These are phyloP conservation scores for Calonectria honghensis DNA, from an alignment of 2,329 filamentous ascomycete genomes.

Conservation along the genomic window DNA sequence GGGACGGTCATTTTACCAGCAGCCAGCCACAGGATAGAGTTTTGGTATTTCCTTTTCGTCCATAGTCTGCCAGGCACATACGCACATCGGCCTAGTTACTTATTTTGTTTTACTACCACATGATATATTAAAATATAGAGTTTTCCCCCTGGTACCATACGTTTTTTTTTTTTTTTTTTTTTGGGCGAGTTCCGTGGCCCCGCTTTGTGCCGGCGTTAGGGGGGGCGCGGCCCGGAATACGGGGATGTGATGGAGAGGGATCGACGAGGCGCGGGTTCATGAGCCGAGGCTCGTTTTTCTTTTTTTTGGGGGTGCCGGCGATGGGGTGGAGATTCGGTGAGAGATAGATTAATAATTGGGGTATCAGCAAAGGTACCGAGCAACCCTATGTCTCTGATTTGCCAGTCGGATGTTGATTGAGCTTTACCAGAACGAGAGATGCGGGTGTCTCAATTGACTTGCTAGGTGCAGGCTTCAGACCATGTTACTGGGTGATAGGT, in stretches of 20 bases:
- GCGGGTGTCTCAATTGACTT: not conserved
- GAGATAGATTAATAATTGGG: slow-evolving; percentile 1
- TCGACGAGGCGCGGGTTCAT: slow-evolving; percentile 1
- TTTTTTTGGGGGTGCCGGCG: not conserved
- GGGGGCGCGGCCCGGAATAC: slow-evolving; percentile 10
- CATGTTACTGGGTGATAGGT: not conserved
- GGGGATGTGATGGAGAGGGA: slow-evolving; percentile 5
- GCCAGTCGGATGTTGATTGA: not conserved
- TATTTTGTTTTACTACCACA: slow-evolving; percentile 13
- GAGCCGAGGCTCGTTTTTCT: slow-evolving; percentile 7
- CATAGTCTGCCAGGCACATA: slow-evolving; percentile 19
- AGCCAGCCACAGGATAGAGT: slow-evolving; percentile 24
- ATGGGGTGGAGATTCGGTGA: not conserved
- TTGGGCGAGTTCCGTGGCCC: not conserved
- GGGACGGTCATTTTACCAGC: slow-evolving; percentile 17
- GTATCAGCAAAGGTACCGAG: not conserved
- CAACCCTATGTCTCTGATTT: not conserved
- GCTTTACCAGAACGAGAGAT: not conserved
- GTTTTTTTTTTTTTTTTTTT: slow-evolving; percentile 2
- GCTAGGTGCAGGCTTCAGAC: not conserved
- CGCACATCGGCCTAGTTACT: slow-evolving; percentile 27
- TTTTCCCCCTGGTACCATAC: slow-evolving; percentile 16
- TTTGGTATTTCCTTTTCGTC: slow-evolving; percentile 6
- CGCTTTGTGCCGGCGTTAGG: slow-evolving; percentile 11
- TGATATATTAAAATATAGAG: slow-evolving; percentile 14